Base-by-base conservation (phyloP, 2,329 filamentous ascomycete species). In the Pseudopyricularia javanii region DNA sequence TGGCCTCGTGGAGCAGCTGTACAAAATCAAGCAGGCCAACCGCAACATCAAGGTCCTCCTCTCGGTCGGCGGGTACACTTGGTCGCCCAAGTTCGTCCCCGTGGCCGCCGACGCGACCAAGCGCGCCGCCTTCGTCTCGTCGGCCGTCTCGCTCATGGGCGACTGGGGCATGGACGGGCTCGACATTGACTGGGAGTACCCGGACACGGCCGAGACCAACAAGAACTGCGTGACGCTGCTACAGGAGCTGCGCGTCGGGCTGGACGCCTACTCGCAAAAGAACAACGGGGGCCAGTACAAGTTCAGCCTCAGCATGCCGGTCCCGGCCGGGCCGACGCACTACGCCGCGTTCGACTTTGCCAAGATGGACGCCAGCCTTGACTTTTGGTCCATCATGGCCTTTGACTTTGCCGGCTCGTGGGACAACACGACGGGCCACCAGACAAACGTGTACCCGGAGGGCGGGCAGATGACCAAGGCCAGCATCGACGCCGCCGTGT, bases 31-130 rank as follows among this genome's bases (percentile, higher is more conserved):
- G 73, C 83, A 88, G 68, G 70, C 74, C 58, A 80, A 93, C 63
- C 80, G 88, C 24, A 80, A 86, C 52, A 67, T 94, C 54, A 94
- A 94, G 67, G 74, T 85, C 2, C 69, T 93, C 15, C 74, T 93
- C 8, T 88, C 83, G 33, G 85, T 94, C 55, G 88, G 88, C 37
- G 88, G 88, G 17, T 91, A 83, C 81, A 86, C 80, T 0, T 88
- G 86, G 64, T 87, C 84, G 4, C 68, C 76, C 50, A 85, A 86
- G 59, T 88, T 91, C 63, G 73, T 79, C 1, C 69, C 70, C 6
- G 78, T 83, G 0, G 80, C 79, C 0, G 79, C 78, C 22, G 84
- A 82, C 0, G 72, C 75, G 1, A 69, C 72, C 7, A 80, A 83
- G 8, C 77, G 87, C 12, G 69, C 70, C 54, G 74, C 57, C 2